Evolutionary conservation across 768 basidiomycete species (phyloP).

Genomic region (Galerina marginata): DNA sequence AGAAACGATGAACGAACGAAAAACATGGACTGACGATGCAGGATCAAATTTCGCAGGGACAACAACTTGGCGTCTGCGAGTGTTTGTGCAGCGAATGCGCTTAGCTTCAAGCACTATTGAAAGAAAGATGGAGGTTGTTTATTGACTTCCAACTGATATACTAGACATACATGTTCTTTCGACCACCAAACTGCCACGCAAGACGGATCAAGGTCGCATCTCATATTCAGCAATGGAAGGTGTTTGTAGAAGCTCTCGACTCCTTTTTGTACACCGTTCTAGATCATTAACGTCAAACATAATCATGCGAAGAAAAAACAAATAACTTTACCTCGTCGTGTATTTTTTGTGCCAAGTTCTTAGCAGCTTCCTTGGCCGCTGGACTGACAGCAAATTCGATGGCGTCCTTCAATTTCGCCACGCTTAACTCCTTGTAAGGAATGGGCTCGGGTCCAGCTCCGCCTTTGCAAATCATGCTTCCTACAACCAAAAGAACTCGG

Average conservation of each 20-base stretch:
- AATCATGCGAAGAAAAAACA: background rate
- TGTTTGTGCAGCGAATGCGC: constrained; percentile 57
- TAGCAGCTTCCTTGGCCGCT: constrained; percentile 53
- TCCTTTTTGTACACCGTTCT: constrained; percentile 55
- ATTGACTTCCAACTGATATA: background rate
- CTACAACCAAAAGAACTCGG: constrained; percentile 32
- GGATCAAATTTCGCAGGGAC: constrained; percentile 47
- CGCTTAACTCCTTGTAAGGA: constrained; percentile 53
- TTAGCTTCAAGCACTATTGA: constrained; percentile 52
- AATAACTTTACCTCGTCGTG: constrained; percentile 44
- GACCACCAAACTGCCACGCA: constrained; percentile 66
- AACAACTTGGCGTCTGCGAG: constrained; percentile 50
- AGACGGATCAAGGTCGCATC: constrained; percentile 61
- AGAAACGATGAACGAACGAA: background rate
- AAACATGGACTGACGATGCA: constrained; percentile 46
- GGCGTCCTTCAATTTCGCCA: constrained; percentile 56
- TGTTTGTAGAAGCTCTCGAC: constrained; percentile 65
- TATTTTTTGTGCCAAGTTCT: constrained; percentile 55
- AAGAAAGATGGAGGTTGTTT: background rate
- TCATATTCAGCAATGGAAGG: constrained; percentile 65
- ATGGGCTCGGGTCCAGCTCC: constrained; percentile 69
- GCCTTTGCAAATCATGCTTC: constrained; percentile 64
- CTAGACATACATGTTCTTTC: constrained; percentile 44
- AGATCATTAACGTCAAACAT: background rate
- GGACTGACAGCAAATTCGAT: constrained; percentile 54